Evolutionary conservation across 2,329 filamentous ascomycete species (phyloP).

Genomic region (Fusarium musae): DNA sequence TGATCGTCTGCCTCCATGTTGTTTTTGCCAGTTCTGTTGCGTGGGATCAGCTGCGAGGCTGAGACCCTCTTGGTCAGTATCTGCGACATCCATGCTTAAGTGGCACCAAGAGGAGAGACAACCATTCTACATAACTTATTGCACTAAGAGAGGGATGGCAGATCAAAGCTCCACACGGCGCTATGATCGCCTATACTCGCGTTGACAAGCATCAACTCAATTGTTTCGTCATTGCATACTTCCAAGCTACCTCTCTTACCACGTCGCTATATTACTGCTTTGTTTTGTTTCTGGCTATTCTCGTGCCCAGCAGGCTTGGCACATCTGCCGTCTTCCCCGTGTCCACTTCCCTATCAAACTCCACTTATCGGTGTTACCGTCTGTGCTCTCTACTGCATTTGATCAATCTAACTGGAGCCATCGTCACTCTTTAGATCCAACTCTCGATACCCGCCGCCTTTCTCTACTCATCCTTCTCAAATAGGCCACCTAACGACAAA

Average conservation of each 20-base stretch:
- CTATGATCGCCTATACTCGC: slow-evolving; percentile 1
- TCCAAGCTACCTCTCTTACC: not conserved
- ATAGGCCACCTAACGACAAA: slow-evolving; percentile 75
- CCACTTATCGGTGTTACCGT: slow-evolving; percentile 21
- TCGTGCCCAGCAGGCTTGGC: slow-evolving; percentile 30
- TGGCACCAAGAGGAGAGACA: slow-evolving; percentile 26
- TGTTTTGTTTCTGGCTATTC: slow-evolving; percentile 7
- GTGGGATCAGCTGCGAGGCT: slow-evolving; percentile 29
- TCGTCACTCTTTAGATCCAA: slow-evolving; percentile 42
- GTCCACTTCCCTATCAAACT: slow-evolving; percentile 36
- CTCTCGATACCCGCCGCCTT: slow-evolving; percentile 44
- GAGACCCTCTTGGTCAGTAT: slow-evolving; percentile 19
- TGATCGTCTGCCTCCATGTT: not conserved
- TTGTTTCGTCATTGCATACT: not conserved
- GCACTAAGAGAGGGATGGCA: slow-evolving; percentile 15
- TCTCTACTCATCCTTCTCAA: slow-evolving; percentile 71
- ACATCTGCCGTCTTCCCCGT: slow-evolving; percentile 25
- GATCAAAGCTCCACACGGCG: slow-evolving; percentile 16
- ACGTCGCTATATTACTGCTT: not conserved
- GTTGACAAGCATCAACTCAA: slow-evolving; percentile 10
- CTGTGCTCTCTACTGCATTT: slow-evolving; percentile 34
- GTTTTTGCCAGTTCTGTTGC: slow-evolving; percentile 16
- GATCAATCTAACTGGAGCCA: slow-evolving; percentile 37
- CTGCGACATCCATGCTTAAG: slow-evolving; percentile 34
- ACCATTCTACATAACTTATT: slow-evolving; percentile 3